Percentiles rank a stretch among this genome's conserved stretches.
These are phyloP conservation scores for Kuraishia borneana DNA, from an alignment of 805 yeast species.

Conservation along the genomic window DNA sequence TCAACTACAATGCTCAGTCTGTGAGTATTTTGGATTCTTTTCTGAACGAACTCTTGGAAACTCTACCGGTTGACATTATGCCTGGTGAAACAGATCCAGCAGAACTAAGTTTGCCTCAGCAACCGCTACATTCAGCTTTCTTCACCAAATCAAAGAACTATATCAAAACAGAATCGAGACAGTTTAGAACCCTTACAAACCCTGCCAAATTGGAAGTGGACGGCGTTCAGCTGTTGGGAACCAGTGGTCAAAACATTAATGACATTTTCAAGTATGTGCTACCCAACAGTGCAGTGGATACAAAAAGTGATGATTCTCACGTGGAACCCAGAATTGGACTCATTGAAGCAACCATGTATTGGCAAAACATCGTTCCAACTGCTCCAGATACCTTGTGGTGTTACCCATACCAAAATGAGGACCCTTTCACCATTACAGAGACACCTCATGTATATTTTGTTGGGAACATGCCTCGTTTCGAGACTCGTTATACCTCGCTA, in stretches of 20 bases:
- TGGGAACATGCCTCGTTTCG: conserved; percentile 71
- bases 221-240: conserved; percentile 50
- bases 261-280: conserved; percentile 64
- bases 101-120: conserved; percentile 81
- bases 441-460: conserved; percentile 81
- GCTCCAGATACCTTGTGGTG: conserved; percentile 94
- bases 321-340: conserved; percentile 42
- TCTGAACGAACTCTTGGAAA: conserved; percentile 39
- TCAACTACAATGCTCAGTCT: conserved; percentile 38
- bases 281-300: conserved; percentile 21
- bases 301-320: conserved; percentile 13
- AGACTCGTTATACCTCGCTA: conserved; percentile 27
- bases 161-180: conserved; percentile 21
- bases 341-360: conserved; percentile 57
- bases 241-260: conserved; percentile 75
- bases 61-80: conserved; percentile 64
- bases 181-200: conserved; percentile 44
- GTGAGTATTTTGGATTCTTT: conserved; percentile 48
- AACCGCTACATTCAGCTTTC: conserved; percentile 72
- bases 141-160: conserved; percentile 36
- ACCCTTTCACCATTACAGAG: conserved; percentile 73
- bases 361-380: conserved; percentile 89
- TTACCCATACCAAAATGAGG: conserved; percentile 66
- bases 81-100: conserved; percentile 85
- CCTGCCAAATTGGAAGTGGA: conserved; percentile 63